phyloP scores from a whole-genome alignment of 768 basidiomycete genomes.

The Auriculariales sp. region DNA sequence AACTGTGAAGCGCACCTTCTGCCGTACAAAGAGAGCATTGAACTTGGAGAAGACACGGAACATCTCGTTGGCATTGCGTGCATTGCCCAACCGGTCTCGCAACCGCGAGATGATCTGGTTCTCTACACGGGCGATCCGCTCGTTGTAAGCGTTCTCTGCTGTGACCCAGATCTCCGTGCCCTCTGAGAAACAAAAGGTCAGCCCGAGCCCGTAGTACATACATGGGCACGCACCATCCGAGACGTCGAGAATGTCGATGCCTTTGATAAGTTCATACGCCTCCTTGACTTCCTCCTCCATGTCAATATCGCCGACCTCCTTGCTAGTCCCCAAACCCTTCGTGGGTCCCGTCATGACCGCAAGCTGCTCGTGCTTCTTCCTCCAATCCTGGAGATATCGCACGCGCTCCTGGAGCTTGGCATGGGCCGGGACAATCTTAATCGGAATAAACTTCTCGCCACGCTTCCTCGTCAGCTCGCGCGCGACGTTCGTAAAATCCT shows the following conservation, averaged over 20 bases:
- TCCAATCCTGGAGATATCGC: conserved; percentile 78
- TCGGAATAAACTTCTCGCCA: conserved; percentile 86
- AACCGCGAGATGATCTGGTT: conserved; percentile 95
- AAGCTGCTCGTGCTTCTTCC: conserved; percentile 94
- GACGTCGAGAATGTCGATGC: conserved; percentile 91
- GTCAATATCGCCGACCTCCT: conserved; percentile 80
- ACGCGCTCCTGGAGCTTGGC: conserved; percentile 80
- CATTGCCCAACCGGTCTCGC: conserved; percentile 84
- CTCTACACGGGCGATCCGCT: conserved; percentile 91
- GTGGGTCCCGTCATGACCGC: conserved; percentile 95
- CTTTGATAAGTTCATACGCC: conserved; percentile 94
- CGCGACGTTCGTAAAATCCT: conserved; percentile 85
- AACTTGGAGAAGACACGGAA: conserved; percentile 98
- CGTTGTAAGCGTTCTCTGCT: conserved; percentile 95
- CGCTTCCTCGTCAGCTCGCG: conserved; percentile 87
- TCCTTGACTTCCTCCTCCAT: conserved; percentile 97
- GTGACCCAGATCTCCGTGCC: conserved; percentile 97
- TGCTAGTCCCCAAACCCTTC: conserved; percentile 61
- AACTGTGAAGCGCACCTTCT: conserved; percentile 48
- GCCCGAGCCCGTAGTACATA: background rate
- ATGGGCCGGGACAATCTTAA: conserved; percentile 86
- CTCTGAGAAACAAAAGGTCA: conserved; percentile 38
- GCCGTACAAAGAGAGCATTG: conserved; percentile 90
- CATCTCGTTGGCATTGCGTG: conserved; percentile 98
- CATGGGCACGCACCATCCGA: conserved; percentile 54